These are phyloP conservation scores for Acanthamoeba lenticulata DNA, from an alignment of 208 protist species.

Conservation along the genomic window DNA sequence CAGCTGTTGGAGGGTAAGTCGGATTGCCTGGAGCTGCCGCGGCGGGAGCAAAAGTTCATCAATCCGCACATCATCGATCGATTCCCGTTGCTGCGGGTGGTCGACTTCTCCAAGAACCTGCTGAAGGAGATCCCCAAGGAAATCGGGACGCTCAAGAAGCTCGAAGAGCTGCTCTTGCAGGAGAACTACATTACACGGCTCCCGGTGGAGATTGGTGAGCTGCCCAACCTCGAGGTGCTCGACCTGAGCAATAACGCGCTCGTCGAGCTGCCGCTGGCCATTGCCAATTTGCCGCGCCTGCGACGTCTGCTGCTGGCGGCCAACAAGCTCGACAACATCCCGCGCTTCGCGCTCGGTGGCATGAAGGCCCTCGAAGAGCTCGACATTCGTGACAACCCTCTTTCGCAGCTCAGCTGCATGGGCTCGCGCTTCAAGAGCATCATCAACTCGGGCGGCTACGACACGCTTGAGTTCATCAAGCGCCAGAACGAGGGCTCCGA, in stretches of 20 bases:
- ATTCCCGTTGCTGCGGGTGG: conserved; percentile 20
- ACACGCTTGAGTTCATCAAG: conserved; percentile 52
- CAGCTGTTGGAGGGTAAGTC: conserved; percentile 59
- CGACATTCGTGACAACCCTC: conserved; percentile 66
- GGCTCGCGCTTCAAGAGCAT: conserved; percentile 12
- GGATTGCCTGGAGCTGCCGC: not conserved
- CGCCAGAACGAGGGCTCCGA: conserved; percentile 6
- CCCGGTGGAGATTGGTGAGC: conserved; percentile 39
- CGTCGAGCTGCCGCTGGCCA: conserved; percentile 43
- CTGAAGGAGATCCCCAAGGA: conserved; percentile 34
- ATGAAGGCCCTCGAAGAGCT: conserved; percentile 43
- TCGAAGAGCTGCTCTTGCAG: conserved; percentile 46
- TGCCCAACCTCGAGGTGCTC: conserved; percentile 19
- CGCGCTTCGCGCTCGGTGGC: not conserved
- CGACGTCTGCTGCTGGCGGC: not conserved
- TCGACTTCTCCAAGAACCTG: conserved; percentile 48
- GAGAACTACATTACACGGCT: not conserved
- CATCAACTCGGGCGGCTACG: conserved; percentile 34
- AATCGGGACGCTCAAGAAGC: conserved; percentile 54
- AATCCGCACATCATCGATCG: conserved; percentile 61
- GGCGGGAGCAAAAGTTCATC: conserved; percentile 43
- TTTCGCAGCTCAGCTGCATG: conserved; percentile 55
- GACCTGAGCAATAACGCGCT: conserved; percentile 54
- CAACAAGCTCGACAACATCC: not conserved
- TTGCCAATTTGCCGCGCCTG: conserved; percentile 42